Evolutionary conservation across 2,329 filamentous ascomycete species (phyloP).

Genomic region (Colletotrichum salicis): DNA sequence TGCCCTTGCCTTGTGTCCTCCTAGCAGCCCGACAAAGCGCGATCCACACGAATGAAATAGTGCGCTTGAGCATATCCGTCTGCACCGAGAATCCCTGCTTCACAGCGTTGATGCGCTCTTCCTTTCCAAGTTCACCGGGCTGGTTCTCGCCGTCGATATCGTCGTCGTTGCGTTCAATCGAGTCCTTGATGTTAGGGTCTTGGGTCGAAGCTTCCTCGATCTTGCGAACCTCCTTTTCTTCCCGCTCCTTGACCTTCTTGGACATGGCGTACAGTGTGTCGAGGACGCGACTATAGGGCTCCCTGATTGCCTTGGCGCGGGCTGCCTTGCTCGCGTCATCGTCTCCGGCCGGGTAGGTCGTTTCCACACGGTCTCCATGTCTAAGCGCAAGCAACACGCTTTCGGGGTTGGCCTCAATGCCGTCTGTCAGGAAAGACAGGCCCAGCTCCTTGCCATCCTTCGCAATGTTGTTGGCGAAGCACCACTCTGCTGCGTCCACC

Average conservation of each 20-base stretch:
- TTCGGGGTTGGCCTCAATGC: constrained; percentile 90
- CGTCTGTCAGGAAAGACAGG: constrained; percentile 81
- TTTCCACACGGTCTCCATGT: constrained; percentile 87
- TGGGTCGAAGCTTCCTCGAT: constrained; percentile 63
- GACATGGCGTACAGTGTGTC: constrained; percentile 90
- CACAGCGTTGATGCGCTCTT: constrained; percentile 71
- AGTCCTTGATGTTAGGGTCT: constrained; percentile 48
- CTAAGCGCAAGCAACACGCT: constrained; percentile 91
- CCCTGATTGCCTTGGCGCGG: constrained; percentile 81
- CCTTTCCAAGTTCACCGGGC: constrained; percentile 55
- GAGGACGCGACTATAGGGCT: constrained; percentile 84
- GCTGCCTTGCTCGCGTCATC: constrained; percentile 78
- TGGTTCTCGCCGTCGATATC: constrained; percentile 56
- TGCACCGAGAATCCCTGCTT: constrained; percentile 77
- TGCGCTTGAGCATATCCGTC: constrained; percentile 80
- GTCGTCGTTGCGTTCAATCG: constrained; percentile 60
- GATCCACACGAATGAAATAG: constrained; percentile 94
- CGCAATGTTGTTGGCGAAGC: constrained; percentile 77
- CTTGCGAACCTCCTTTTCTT: constrained; percentile 66
- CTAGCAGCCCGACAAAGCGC: constrained; percentile 93
- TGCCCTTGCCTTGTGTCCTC: constrained; percentile 87
- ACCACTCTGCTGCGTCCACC: constrained; percentile 95
- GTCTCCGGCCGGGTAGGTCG: constrained; percentile 80
- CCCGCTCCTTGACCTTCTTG: constrained; percentile 74
- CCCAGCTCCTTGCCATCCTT: constrained; percentile 72